Conservation (phyloP, 768 basidiomycete genomes). For the Leccinum variicolor region DNA sequence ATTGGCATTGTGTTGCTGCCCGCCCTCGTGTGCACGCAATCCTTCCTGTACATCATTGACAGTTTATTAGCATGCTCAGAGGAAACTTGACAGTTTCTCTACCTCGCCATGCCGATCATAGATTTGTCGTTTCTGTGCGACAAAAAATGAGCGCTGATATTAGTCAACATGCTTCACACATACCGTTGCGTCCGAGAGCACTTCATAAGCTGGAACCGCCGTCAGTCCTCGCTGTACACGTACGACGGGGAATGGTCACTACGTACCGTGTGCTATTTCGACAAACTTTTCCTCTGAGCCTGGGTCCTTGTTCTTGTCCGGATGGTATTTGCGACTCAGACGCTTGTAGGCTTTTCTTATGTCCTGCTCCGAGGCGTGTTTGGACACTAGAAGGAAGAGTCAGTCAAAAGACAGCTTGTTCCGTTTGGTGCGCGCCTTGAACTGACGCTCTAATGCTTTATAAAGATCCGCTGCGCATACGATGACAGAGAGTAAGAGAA, state of each 20-base stretch:
- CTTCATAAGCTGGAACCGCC: constrained; percentile 72
- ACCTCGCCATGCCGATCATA: constrained; percentile 95
- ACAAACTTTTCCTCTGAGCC: constrained; percentile 85
- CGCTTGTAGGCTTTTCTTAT: constrained; percentile 91
- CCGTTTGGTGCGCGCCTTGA: constrained; percentile 30
- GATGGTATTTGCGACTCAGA: constrained; percentile 85
- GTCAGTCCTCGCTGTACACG: constrained; percentile 5
- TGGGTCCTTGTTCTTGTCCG: constrained; percentile 91
- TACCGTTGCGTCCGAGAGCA: constrained; percentile 84
- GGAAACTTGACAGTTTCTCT: constrained; percentile 8
- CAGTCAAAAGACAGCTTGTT: constrained; percentile 19
- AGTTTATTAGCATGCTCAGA: constrained; percentile 4
- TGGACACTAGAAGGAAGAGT: constrained; percentile 47
- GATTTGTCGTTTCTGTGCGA: constrained; percentile 77
- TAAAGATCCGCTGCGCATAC: constrained; percentile 70
- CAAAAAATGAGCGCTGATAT: constrained; percentile 1
- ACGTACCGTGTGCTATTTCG: constrained; percentile 81
- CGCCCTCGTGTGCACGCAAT: constrained; percentile 85
- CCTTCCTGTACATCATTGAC: constrained; percentile 59
- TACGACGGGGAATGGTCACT: constrained; percentile 19
- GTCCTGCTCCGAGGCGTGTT: constrained; percentile 81
- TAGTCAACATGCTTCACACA: constrained; percentile 18
- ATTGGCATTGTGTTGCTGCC: constrained; percentile 70
- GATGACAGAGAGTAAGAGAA: constrained; percentile 28
- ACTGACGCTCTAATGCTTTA: constrained; percentile 77